A percentile compares a stretch with the other conserved stretches of the same genome.
Conservation (phyloP, 257 asterid genomes). For the Fraxinus pennsylvanica region DNA sequence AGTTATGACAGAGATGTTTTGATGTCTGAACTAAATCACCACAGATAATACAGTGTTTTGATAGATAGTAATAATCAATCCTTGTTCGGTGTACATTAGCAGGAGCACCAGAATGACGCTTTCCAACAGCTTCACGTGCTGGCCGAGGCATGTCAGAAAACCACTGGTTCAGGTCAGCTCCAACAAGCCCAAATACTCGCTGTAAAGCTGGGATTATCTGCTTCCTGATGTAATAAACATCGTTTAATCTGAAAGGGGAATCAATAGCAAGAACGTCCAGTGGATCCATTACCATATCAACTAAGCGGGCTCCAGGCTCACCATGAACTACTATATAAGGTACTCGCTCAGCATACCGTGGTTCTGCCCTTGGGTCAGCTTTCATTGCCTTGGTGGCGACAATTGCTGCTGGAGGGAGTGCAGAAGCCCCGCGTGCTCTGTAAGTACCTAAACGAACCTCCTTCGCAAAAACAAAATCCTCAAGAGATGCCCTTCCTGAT, state of each 20-base stretch:
- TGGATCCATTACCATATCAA: slow-evolving; percentile 92
- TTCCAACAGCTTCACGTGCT: slow-evolving; percentile 58
- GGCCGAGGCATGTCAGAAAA: slow-evolving; percentile 86
- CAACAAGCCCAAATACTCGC: slow-evolving; percentile 88
- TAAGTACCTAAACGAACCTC: slow-evolving; percentile 98
- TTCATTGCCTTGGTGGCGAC: slow-evolving; percentile 87
- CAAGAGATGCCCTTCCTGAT: slow-evolving; percentile 80
- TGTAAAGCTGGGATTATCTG: slow-evolving; percentile 92
- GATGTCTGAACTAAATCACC: slow-evolving; percentile 78
- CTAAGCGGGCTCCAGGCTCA: slow-evolving; percentile 91
- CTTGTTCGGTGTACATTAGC: slow-evolving; percentile 60
- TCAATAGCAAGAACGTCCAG: slow-evolving; percentile 62
- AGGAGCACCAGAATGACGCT: slow-evolving; percentile 43
- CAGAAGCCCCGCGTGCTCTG: slow-evolving; percentile 50
- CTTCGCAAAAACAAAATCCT: slow-evolving; percentile 93
- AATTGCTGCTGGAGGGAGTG: slow-evolving; percentile 96
- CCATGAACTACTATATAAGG: slow-evolving; percentile 94
- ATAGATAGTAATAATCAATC: slow-evolving; percentile 76
- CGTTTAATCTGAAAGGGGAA: slow-evolving; percentile 86
- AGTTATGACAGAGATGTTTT: slow-evolving; percentile 54
- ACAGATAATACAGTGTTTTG: slow-evolving; percentile 77
- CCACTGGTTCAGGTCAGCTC: slow-evolving; percentile 87
- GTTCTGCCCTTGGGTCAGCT: slow-evolving; percentile 89
- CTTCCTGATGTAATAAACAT: slow-evolving; percentile 75
- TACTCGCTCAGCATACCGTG: slow-evolving; percentile 90